Base-by-base conservation (phyloP, 257 asterid genomes). In the Primulina eburnea region DNA sequence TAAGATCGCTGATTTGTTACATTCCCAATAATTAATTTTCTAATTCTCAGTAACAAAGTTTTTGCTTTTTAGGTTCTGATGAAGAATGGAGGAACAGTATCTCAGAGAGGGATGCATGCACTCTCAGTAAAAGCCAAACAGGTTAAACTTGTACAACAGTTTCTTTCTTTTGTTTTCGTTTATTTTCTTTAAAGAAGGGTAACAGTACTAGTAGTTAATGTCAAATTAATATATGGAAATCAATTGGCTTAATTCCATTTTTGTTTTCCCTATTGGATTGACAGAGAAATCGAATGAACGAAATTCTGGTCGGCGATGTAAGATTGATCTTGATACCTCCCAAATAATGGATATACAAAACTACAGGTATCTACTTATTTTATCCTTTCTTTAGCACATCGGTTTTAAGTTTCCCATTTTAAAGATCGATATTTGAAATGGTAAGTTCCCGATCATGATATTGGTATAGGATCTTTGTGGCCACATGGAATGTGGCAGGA, bases 401-500 rank as follows among this genome's bases (percentile, higher is more conserved):
- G 28, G 33, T 14, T 24, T 28, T 6, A 8, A 21, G 30, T 60
- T 59, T 60, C n/a, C 10, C 50, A 34, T 4, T 62, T 24, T 34
- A 34, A 34, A n/a, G 43, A 43, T 14, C 26, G 8, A 18, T 35
- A 21, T 26, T 62, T 62, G 37, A 17, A 8, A 34, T 28, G 8
- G 0, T 21, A 29, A 17, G 4, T 35, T 10, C 17, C 38, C n/a
- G 17, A 2, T 30, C 11, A 20, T 68, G n/a, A 10, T 21, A 62
- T 68, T 56, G 71, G 57, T n/a, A 26, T 68, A 72, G 77, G 69
- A 32, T 77, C 40, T 77, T 77, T 29, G 81, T 77, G 7, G 72
- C 77, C 20, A 77, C 77, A 62, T 77, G 77, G 77, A 77, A 77
- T 40, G 77, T 77, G 32, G 81, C 71, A 1, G 77, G 81, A 63